phyloP scores from a whole-genome alignment of 169 alveolate species.

The Blepharisma undulans region DNA sequence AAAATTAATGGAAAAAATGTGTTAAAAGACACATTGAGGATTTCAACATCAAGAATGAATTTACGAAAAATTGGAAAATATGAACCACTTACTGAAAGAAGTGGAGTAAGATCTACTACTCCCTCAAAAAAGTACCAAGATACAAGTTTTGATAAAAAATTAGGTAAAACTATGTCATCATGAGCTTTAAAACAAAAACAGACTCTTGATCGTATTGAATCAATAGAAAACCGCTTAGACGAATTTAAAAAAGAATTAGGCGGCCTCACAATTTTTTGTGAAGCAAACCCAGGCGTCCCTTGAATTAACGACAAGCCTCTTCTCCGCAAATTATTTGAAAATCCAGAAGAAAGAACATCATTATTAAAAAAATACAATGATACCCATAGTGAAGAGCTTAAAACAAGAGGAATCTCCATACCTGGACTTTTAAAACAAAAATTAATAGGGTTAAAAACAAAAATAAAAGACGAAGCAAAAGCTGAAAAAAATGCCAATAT shows the following conservation, averaged over 20 bases:
- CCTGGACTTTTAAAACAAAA: background rate
- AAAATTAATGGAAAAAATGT: background rate
- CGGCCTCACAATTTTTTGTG: background rate
- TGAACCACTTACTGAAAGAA: too few species aligned
- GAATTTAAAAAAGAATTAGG: background rate
- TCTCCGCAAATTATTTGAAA: background rate
- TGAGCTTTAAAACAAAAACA: background rate
- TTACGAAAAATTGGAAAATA: background rate
- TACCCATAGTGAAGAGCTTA: background rate
- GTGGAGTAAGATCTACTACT: background rate
- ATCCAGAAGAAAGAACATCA: background rate
- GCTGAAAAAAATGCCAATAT: background rate
- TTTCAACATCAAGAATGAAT: background rate
- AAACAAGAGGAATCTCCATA: background rate
- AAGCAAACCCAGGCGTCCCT: background rate
- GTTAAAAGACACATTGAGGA: background rate
- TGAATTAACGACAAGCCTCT: background rate
- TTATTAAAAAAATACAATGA: background rate
- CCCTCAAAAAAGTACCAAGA: background rate
- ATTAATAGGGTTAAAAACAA: background rate
- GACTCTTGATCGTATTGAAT: background rate
- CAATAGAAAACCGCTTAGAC: background rate
- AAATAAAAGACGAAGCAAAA: too few species aligned
- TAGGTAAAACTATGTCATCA: background rate
- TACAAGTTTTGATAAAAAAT: background rate